Evolutionary conservation across 371 early-diverging fungal species (phyloP).

Genomic region (Haplosporangium sp.): DNA sequence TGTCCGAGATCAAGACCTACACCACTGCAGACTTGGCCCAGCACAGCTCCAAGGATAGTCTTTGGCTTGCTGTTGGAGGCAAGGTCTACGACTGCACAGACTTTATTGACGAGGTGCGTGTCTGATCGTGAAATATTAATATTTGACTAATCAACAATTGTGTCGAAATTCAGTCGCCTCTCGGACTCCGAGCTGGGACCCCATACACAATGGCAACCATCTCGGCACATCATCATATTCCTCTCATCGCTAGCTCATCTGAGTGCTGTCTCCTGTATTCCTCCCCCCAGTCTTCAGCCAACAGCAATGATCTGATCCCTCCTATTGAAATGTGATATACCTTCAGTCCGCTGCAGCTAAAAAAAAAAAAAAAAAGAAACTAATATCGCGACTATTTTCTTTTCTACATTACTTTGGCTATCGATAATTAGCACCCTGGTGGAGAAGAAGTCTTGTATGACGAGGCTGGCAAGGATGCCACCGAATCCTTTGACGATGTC

Average conservation of each 20-base stretch:
- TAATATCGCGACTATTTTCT: too few species aligned
- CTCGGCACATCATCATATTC: too few species aligned
- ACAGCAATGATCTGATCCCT: too few species aligned
- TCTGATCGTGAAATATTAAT: not conserved
- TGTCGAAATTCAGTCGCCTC: not conserved
- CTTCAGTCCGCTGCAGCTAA: too few species aligned
- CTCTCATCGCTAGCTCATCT: too few species aligned
- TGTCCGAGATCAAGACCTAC: constrained; percentile 57
- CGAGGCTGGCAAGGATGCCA: constrained; percentile 88
- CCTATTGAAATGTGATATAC: too few species aligned
- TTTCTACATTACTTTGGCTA: too few species aligned
- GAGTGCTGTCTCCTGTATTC: too few species aligned
- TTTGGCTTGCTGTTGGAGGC: constrained; percentile 81
- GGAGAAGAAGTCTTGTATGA: constrained; percentile 85
- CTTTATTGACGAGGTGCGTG: constrained; percentile 75
- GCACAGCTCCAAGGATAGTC: constrained; percentile 66
- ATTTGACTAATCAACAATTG: not conserved
- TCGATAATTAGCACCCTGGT: constrained; percentile 88
- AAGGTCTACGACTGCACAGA: constrained; percentile 88
- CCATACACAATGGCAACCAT: too few species aligned
- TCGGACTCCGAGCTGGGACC: not conserved
- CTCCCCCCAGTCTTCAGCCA: too few species aligned
- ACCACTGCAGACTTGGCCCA: constrained; percentile 70
- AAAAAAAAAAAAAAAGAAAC: too few species aligned
- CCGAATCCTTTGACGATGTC: constrained; percentile 95